phyloP scores from a whole-genome alignment of 208 protist genomes.

The Trichomonas tenax region DNA sequence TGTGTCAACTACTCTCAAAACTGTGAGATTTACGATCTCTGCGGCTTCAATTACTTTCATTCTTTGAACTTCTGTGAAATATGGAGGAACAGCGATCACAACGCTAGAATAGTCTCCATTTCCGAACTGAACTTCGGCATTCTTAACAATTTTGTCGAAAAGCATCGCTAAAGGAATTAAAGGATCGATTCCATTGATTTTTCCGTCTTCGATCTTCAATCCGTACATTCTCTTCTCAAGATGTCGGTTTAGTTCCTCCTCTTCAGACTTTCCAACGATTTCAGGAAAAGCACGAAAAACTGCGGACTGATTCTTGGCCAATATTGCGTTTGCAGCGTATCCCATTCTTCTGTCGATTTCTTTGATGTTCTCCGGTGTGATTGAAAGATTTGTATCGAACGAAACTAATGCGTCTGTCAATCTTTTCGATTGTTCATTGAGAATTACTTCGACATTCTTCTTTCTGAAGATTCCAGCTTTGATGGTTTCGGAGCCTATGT shows the following conservation, averaged over 20 bases:
- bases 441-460: neutral
- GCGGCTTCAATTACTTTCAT: neutral
- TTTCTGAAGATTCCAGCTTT: neutral
- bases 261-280: neutral
- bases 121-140: neutral
- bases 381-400: neutral
- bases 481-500: neutral
- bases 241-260: neutral
- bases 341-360: neutral
- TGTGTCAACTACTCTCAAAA: neutral
- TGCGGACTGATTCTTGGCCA: neutral
- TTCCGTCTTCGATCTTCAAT: neutral
- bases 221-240: neutral
- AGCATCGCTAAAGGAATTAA: neutral
- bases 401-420: neutral
- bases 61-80: neutral
- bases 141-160: neutral
- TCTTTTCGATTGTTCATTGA: constrained; percentile 20
- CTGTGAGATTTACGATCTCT: neutral
- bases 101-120: neutral
- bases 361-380: neutral
- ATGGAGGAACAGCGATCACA: neutral
- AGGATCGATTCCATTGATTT: neutral
- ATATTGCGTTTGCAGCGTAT: neutral
- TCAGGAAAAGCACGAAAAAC: neutral